Base-by-base conservation (phyloP, 371 early-diverging fungal species). In the Mucor velutinosus region DNA sequence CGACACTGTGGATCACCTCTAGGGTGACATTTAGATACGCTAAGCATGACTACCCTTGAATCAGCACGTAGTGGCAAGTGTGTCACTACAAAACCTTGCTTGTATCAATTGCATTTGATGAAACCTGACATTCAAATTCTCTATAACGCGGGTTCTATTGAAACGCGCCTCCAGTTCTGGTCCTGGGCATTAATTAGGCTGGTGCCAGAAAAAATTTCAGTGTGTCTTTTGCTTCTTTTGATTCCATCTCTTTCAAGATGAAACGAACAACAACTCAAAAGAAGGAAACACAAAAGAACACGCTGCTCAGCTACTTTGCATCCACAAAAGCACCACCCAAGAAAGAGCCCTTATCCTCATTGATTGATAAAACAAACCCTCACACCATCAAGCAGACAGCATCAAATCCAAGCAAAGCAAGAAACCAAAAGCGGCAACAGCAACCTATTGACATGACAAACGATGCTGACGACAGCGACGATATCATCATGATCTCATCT, bases 231-330 rank as follows among this genome's bases (percentile, higher is more conserved):
- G 30, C 56, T 60, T 43, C 11, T 6, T 41, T 43, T 6, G n/a
- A 51, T 19, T 51, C n/a, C 27, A 30, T 3, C 29, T 64, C 35
- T 17, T 30, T 0, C n/a, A 53, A 35, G 7, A 68, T 69, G 66
- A 71, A 45, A 37, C 55, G 45, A 29, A 47, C 35, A 29, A 47
- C 35, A 7, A 19, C 10, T 15, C 15, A 49, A 3, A 56, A 61
- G 56, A 59, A 60, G 14, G 35, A 35, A 35, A 51, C 65, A n/a
- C 14, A 51, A 2, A 25, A 39, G 29, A 66, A 69, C 17, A 66
- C 66, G 17, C 29, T 73, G n/a, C 41, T 66, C 6, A 73, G 60
- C 15, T 73, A 69, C 33, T 73, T 73, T 27, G 25, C 62, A 30
- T 62, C 61, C 17, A 37, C 32, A 14, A 69, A 56, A 29, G 60